A percentile compares a stretch with the other conserved stretches of the same genome.
These are phyloP conservation scores for Adansonia gregorii DNA, from an alignment of 441 rosid genomes.

Conservation along the genomic window DNA sequence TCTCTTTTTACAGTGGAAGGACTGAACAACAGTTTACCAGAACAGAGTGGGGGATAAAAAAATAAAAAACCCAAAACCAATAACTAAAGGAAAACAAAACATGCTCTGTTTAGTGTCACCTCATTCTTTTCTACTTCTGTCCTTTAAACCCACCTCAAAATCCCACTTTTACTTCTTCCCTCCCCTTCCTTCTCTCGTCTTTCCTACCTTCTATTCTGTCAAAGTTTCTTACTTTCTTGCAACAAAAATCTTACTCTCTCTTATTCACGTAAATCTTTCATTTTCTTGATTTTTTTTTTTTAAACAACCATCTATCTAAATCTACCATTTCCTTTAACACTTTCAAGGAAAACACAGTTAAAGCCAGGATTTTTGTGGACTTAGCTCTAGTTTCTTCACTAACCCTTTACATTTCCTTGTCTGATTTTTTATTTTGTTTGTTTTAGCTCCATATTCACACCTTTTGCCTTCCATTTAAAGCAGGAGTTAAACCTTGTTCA, in stretches of 20 bases:
- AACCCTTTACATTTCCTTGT: slow-evolving; percentile 1
- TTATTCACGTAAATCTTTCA: neutral
- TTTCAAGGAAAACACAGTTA: neutral
- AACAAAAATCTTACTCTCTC: neutral
- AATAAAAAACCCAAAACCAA: neutral
- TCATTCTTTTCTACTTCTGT: slow-evolving; percentile 34
- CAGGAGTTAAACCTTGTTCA: neutral
- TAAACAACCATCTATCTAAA: slow-evolving; percentile 11
- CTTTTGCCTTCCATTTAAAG: neutral
- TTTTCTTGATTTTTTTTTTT: neutral
- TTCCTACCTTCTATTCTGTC: neutral
- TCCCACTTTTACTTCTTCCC: neutral
- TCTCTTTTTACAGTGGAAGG: slow-evolving; percentile 1
- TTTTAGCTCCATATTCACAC: slow-evolving; percentile 2
- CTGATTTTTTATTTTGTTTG: neutral
- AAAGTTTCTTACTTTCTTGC: neutral
- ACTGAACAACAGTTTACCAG: slow-evolving; percentile 11
- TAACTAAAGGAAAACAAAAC: neutral
- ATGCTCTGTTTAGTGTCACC: slow-evolving; percentile 38
- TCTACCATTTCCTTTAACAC: slow-evolving; percentile 19
- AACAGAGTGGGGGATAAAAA: neutral
- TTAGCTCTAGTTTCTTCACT: slow-evolving; percentile 14
- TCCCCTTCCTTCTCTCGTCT: neutral
- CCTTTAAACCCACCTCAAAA: slow-evolving; percentile 34
- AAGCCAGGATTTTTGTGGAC: neutral